A percentile compares a stretch with the other conserved stretches of the same genome.
These are phyloP conservation scores for Aspergillus piperis DNA, from an alignment of 2,329 filamentous ascomycete species.

Conservation along the genomic window DNA sequence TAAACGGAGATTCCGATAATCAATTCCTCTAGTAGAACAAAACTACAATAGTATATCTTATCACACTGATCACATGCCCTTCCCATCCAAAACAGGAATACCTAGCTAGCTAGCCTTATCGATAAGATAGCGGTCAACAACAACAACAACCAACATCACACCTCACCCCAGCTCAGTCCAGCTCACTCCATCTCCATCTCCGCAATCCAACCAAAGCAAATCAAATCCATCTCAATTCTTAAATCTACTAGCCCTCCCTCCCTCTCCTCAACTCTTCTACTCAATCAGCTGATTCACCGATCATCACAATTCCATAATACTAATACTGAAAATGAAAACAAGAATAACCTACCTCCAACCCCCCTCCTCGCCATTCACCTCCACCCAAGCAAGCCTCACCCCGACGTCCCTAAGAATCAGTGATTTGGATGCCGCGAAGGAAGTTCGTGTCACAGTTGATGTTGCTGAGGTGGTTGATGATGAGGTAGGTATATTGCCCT, in stretches of 20 bases:
- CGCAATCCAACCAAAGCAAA: too few relatives aligned
- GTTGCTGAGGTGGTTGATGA: slow-evolving; percentile 58
- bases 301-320: background rate
- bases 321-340: slow-evolving; percentile 35
- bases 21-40: too few relatives aligned
- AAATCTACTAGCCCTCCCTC: background rate
- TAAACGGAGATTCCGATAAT: too few relatives aligned
- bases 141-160: background rate
- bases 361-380: slow-evolving; percentile 64
- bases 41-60: too few relatives aligned
- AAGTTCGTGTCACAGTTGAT: slow-evolving; percentile 76
- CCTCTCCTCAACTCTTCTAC: slow-evolving; percentile 8
- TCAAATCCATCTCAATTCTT: background rate
- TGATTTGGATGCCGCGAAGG: slow-evolving; percentile 67
- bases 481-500: slow-evolving; percentile 55
- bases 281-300: background rate
- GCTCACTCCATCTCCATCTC: background rate
- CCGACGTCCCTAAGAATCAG: slow-evolving; percentile 57
- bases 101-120: too few relatives aligned
- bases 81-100: too few relatives aligned
- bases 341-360: slow-evolving; percentile 74
- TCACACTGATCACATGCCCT: background rate
- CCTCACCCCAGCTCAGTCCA: background rate
- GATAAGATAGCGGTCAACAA: background rate
- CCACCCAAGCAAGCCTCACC: slow-evolving; percentile 61